Evolutionary conservation across 2,329 filamentous ascomycete genomes (phyloP), one percentile per base, ranked within the genome.

Genomic region (Saccharata proteae): DNA sequence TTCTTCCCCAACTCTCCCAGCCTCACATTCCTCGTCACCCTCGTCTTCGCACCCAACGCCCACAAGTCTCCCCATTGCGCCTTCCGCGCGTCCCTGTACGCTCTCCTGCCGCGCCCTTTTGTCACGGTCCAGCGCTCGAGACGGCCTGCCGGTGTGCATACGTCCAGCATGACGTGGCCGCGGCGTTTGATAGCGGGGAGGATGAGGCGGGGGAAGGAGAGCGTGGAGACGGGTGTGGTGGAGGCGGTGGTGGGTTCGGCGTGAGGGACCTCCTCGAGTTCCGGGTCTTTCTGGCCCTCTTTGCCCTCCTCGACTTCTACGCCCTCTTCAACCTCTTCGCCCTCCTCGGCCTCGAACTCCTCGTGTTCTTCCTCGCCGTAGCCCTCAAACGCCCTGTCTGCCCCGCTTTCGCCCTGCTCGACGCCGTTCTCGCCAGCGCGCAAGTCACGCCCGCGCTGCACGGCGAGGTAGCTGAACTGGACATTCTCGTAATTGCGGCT

Each of bases 111-210:
- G 57, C 78, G 90, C 37, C 77, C 84, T 43, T 76, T 76, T 2
- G 88, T 82, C 0, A 98, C 78, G 0, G 80, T 90, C 90, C 90
- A 98, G 34, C 90, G 81, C 62, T 98, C 88, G 19, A 94, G 75
- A 24, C 71, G 75, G 18, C 82, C 90, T 1, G 73, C 68, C 0
- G 88, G 80, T 0, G 90, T 96, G 64, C 90, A 98, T 3, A 96
- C 53, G 50, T 98, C 90, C 16, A 98, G 62, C 11, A 80, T 83
- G 25, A 96, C 77, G 52, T 98, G 90, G 1, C 85, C 83, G 22
- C 74, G 75, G 15, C 84, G 74, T 62, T 98, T 98, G 37, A 98
- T 64, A 1, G 90, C 84, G 1, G 79, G 73, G 16, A 86, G 64
- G 26, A 98, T 65, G 16, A 77, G 62, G 11, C 90, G 77, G 0